A percentile compares a stretch with the other conserved stretches of the same genome.
phyloP scores from a whole-genome alignment of 768 basidiomycete species.

The Mycena alexandri region DNA sequence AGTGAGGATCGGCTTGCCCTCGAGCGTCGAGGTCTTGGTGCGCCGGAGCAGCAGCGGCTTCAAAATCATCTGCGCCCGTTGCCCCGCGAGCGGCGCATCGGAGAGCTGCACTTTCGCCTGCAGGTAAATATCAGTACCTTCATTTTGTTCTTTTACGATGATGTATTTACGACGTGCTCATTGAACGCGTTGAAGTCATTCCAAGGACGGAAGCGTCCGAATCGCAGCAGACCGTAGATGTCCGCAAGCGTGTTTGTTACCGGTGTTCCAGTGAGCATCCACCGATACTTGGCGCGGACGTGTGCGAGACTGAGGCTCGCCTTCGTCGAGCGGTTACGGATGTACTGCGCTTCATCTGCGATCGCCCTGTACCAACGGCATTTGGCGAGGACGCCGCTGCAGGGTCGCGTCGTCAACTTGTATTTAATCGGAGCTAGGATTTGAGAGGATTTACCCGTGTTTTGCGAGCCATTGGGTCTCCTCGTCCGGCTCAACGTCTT shows the following conservation, averaged over 20 bases:
- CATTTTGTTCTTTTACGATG: background rate
- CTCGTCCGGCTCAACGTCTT: slow-evolving; percentile 59
- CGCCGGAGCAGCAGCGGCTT: slow-evolving; percentile 77
- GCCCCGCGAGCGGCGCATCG: slow-evolving; percentile 74
- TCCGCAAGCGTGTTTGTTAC: slow-evolving; percentile 80
- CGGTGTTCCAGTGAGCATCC: slow-evolving; percentile 85
- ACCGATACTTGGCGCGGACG: slow-evolving; percentile 75
- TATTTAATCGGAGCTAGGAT: too few relatives aligned
- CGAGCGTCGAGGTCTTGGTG: slow-evolving; percentile 74
- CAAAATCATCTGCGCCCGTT: slow-evolving; percentile 75
- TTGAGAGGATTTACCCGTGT: slow-evolving; percentile 57
- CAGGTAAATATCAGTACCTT: background rate
- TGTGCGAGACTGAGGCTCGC: slow-evolving; percentile 70
- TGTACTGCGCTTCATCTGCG: slow-evolving; percentile 85
- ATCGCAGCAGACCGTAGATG: slow-evolving; percentile 78
- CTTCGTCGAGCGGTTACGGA: slow-evolving; percentile 75
- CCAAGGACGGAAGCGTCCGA: slow-evolving; percentile 76
- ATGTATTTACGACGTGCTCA: slow-evolving; percentile 59
- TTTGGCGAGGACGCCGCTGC: slow-evolving; percentile 71
- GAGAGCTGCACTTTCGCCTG: slow-evolving; percentile 66
- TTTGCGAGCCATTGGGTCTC: slow-evolving; percentile 62
- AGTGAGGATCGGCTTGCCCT: slow-evolving; percentile 77
- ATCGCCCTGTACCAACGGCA: slow-evolving; percentile 77
- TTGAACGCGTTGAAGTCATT: slow-evolving; percentile 82
- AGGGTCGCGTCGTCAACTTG: background rate